Base-by-base conservation (phyloP, 192 early-diverging fungal genomes). In the Cladochytrium replicatum region DNA sequence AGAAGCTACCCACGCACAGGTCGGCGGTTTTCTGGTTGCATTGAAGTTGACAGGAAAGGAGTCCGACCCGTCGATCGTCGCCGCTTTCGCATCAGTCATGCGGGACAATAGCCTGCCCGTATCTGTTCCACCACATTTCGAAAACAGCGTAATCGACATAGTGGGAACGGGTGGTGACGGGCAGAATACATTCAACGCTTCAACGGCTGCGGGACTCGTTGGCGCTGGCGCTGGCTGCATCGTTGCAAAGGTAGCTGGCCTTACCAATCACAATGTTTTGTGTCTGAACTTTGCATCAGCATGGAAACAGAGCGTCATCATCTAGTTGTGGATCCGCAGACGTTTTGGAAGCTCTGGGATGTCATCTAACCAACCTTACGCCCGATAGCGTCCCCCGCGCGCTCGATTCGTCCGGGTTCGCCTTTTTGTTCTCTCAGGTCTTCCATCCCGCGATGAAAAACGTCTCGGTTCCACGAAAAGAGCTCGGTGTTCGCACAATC, bases 161-260 rank as follows among this genome's bases (percentile, higher is more conserved):
- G 91, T 97, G 2, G 95, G 95, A 2, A 98, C 95, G 0, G 95
- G 95, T n/a, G 95, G 95, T 6, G 95, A 98, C 69, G 93, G 93
- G 11, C 87, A 90, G 58, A 77, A 96, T 63, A 98, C 95, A 15
- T 98, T 93, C 60, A 98, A 98, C 57, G 92, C 96, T 9, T 88
- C 84, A 1, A 98, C 95, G 0, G 88, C 95, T 0, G 77, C 89
- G 8, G 79, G 87, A 28, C 79, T 98, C 29, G 86, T 98, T 0
- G 86, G 86, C 8, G 95, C 91, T 1, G 93, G 91, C 19, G 89
- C 91, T 3, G 91, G 93, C 13, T 74, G 78, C 46, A 74, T 71
- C 51, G 82, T 98, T 41, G 88, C 90, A 46, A 98, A 98, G 72
- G 87, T 89, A 71, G 42, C 11, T 8, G 5, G 28, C n/a, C 9